Evolutionary conservation across 345 rosid species (phyloP), one percentile per base, ranked within the genome.

Genomic region (Sapria himalayana): DNA sequence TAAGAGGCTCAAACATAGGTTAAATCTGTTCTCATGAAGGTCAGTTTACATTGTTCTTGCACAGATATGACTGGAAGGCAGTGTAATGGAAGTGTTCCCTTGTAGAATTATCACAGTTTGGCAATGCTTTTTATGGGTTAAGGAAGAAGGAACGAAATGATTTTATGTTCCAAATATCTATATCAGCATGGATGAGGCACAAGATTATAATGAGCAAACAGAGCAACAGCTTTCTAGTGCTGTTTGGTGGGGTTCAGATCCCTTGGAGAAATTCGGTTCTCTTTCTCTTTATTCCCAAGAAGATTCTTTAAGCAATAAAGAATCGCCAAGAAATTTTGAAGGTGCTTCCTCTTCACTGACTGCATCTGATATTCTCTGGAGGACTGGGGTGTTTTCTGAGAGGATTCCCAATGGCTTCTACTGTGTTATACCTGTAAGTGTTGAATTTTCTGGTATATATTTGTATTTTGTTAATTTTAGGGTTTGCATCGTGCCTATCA

Each of bases 321-420:
- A 60, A 51, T 74, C 84, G 18, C 77, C 70, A 33, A 72, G 65
- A 62, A 65, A 55, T 65, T 60, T 52, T 49, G 92, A 64, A 45
- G 81, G 75, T 65, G 73, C 51, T 31, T 51, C 69, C 44, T 67
- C 77, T 43, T 62, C 73, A 25, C 74, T 48, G 55, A 79, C 71
- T 37, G 92, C 89, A 12, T 84, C 99, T 2, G 80, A 84, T 67
- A 64, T 64, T 52, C 91, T 84, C 19, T 91, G 93, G 95, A 84
- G 61, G 59, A 84, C 76, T 18, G 92, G 93, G 57, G 67, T 73
- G 50, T 85, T 84, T 41, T 69, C 78, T 40, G 81, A 75, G 20
- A 72, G 65, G 1, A 80, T 84, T 25, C 95, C 95, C 33, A 79
- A 79, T 64, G 94, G 95, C 44, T 89, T 89, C 64, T 82, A 82